Percentiles rank a stretch among this genome's conserved stretches.
These are phyloP conservation scores for Phlyctochytrium arcticum DNA, from an alignment of 192 early-diverging fungal genomes.

Conservation along the genomic window DNA sequence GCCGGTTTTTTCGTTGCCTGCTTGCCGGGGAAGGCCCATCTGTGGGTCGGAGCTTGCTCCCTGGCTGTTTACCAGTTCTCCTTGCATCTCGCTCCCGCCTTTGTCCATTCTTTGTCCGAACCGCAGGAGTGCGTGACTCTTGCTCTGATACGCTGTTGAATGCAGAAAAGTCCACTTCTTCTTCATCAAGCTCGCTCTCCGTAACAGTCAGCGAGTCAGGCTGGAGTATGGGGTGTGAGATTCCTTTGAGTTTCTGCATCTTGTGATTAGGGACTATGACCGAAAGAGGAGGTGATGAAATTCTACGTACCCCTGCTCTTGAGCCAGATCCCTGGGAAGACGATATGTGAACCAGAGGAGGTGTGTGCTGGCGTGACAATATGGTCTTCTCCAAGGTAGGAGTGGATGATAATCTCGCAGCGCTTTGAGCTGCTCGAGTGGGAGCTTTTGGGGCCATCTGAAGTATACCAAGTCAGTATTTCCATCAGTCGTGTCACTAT, in stretches of 20 bases:
- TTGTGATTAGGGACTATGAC: too few relatives aligned
- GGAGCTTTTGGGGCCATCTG: too few relatives aligned
- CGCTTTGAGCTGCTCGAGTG: too few relatives aligned
- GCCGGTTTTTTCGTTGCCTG: neutral
- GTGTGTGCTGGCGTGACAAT: neutral
- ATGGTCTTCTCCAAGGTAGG: too few relatives aligned
- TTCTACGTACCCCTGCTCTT: too few relatives aligned
- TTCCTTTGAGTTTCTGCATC: neutral
- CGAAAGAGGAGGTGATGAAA: too few relatives aligned
- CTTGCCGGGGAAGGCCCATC: too few relatives aligned
- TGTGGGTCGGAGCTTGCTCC: too few relatives aligned
- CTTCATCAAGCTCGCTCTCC: slow-evolving; percentile 27
- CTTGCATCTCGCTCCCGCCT: neutral
- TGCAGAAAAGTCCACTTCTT: slow-evolving; percentile 30
- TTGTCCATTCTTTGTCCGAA: neutral
- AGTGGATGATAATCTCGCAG: too few relatives aligned
- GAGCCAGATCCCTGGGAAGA: neutral
- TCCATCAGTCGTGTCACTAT: too few relatives aligned
- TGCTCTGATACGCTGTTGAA: neutral
- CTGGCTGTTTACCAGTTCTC: too few relatives aligned
- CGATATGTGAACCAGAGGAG: neutral
- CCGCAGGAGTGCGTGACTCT: neutral
- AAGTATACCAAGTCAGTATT: too few relatives aligned
- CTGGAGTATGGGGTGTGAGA: neutral
- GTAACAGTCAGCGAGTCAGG: neutral